Evolutionary conservation across 768 basidiomycete genomes (phyloP).

Genomic region (Boletus rubroflammeus): DNA sequence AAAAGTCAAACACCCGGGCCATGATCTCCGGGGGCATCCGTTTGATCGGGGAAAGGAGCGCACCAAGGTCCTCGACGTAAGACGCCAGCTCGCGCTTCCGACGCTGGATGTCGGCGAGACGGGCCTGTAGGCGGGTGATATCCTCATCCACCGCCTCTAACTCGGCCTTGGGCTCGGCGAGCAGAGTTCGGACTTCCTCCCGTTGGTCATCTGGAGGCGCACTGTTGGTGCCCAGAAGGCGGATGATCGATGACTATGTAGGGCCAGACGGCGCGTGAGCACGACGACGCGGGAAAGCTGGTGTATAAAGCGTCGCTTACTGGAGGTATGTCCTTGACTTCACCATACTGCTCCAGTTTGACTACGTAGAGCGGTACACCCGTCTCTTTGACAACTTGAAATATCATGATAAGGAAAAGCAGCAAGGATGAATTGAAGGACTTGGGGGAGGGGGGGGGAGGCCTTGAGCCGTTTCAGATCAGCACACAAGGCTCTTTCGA

Average conservation of each 20-base stretch:
- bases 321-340: slow-evolving; percentile 28
- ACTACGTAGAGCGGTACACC: slow-evolving; percentile 21
- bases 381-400: slow-evolving; percentile 21
- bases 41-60: slow-evolving; percentile 32
- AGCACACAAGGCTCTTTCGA: not conserved
- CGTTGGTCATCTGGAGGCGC: slow-evolving; percentile 28
- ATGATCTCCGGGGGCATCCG: slow-evolving; percentile 34
- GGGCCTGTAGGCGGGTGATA: slow-evolving; percentile 26
- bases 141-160: slow-evolving; percentile 24
- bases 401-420: slow-evolving; percentile 6
- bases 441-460: not conserved
- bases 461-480: not conserved
- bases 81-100: slow-evolving; percentile 26
- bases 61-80: slow-evolving; percentile 32
- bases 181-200: slow-evolving; percentile 24
- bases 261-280: not conserved
- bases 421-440: not conserved
- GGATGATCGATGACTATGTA: slow-evolving; percentile 33
- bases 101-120: slow-evolving; percentile 29
- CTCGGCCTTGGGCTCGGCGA: slow-evolving; percentile 28
- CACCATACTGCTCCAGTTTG: slow-evolving; percentile 27
- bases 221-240: slow-evolving; percentile 26
- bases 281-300: not conserved
- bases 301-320: slow-evolving; percentile 14
- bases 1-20: slow-evolving; percentile 32